A percentile compares a stretch with the other conserved stretches of the same genome.
phyloP scores from a whole-genome alignment of 495 filamentous ascomycete genomes.

The Usnea hakonensis region DNA sequence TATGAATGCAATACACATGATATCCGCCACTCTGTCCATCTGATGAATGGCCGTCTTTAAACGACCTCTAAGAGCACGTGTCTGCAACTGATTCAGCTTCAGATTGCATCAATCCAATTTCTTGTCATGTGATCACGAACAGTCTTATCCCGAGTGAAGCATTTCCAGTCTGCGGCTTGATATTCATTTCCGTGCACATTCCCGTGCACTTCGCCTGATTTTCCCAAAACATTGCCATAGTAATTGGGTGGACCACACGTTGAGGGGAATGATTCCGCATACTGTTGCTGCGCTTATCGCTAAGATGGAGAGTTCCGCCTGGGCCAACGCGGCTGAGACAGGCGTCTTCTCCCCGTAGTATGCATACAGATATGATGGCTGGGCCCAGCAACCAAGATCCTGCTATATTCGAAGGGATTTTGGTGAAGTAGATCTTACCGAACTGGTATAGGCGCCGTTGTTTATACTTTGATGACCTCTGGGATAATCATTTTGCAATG shows the following conservation, averaged over 20 bases:
- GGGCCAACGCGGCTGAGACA: background rate
- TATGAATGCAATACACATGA: background rate
- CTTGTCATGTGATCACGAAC: background rate
- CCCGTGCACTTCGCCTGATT: background rate
- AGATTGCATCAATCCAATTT: background rate
- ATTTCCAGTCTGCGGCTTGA: background rate
- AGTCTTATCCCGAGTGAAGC: background rate
- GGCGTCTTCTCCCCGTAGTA: background rate
- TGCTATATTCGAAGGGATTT: constrained; percentile 22
- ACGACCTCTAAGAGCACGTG: background rate
- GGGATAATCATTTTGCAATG: constrained; percentile 2
- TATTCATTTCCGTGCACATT: background rate
- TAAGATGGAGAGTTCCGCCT: background rate
- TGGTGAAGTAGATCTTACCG: constrained; percentile 21
- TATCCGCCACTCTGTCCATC: background rate
- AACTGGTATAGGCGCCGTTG: constrained; percentile 6
- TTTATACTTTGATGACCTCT: constrained; percentile 7
- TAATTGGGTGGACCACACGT: background rate
- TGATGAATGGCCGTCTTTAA: background rate
- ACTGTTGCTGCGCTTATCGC: background rate
- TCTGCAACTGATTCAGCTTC: background rate
- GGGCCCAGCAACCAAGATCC: background rate
- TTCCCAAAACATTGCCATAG: background rate
- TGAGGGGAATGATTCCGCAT: background rate
- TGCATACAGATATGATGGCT: background rate